Percentiles rank a stretch among this genome's conserved stretches.
phyloP scores from a whole-genome alignment of 2,329 filamentous ascomycete species.

The Fusarium sp. region DNA sequence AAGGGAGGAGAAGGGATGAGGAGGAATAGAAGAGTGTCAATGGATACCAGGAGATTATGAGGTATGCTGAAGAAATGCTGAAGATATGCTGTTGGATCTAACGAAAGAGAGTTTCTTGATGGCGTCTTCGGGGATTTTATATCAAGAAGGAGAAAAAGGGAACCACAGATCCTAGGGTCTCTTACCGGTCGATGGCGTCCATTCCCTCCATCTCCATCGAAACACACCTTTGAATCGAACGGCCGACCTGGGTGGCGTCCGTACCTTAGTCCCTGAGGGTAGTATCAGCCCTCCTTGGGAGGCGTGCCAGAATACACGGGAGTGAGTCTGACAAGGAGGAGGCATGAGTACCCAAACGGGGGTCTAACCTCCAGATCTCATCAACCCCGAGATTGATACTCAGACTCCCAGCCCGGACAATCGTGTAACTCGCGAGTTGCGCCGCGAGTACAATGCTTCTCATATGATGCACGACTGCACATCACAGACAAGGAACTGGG shows the following conservation, averaged over 20 bases:
- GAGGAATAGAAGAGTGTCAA: neutral
- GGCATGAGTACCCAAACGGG: conserved; percentile 7
- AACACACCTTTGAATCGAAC: conserved; percentile 21
- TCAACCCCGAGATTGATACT: conserved; percentile 15
- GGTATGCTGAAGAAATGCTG: conserved; percentile 9
- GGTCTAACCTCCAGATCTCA: neutral
- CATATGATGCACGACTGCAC: conserved; percentile 11
- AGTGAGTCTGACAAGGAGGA: neutral
- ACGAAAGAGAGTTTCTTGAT: conserved; percentile 12
- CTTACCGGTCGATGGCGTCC: neutral
- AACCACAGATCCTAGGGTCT: neutral
- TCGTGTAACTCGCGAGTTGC: conserved; percentile 20
- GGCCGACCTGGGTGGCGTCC: conserved; percentile 11
- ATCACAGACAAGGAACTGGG: conserved; percentile 23
- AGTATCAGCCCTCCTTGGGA: neutral
- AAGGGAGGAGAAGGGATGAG: neutral
- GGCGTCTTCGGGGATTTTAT: conserved; percentile 31
- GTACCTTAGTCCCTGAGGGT: conserved; percentile 22
- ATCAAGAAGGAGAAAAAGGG: conserved; percentile 12
- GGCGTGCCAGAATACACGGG: conserved; percentile 9
- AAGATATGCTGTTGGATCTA: conserved; percentile 4
- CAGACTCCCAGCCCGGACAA: conserved; percentile 10
- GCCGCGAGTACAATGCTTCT: conserved; percentile 16
- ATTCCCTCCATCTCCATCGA: conserved; percentile 24
- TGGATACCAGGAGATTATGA: neutral